phyloP scores from a whole-genome alignment of 2,329 filamentous ascomycete species.

The Xylariaceae sp. region DNA sequence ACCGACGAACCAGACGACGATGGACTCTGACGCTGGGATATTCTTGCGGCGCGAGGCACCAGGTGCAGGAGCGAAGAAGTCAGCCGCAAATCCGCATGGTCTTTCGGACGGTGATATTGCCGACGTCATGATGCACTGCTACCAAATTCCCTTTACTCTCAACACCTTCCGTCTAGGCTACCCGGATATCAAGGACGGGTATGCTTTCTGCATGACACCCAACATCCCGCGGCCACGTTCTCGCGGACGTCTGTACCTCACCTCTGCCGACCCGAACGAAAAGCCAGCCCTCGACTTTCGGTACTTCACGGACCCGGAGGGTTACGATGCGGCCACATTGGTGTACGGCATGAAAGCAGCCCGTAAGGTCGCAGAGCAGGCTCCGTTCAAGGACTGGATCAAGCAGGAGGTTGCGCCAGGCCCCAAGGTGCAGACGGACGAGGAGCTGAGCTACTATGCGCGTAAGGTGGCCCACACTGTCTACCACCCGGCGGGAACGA shows the following conservation, averaged over 20 bases:
- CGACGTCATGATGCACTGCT: constrained; percentile 96
- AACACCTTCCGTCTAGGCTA: constrained; percentile 81
- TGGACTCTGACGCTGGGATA: constrained; percentile 86
- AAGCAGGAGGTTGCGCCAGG: constrained; percentile 79
- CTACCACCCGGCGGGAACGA: constrained; percentile 85
- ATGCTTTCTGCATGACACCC: constrained; percentile 90
- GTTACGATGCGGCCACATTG: constrained; percentile 78
- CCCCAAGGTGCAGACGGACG: constrained; percentile 68
- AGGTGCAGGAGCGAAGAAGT: constrained; percentile 58
- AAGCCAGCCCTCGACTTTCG: constrained; percentile 85
- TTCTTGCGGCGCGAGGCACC: constrained; percentile 76
- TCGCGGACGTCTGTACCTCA: constrained; percentile 72
- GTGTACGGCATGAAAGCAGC: constrained; percentile 73
- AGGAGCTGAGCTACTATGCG: constrained; percentile 77
- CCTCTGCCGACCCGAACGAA: constrained; percentile 67
- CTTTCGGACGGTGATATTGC: constrained; percentile 67
- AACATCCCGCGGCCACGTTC: constrained; percentile 83
- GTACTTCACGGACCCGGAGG: constrained; percentile 83
- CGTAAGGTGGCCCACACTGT: constrained; percentile 80
- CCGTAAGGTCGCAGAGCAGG: constrained; percentile 70
- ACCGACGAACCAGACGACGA: constrained; percentile 76
- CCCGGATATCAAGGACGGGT: constrained; percentile 57
- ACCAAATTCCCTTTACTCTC: constrained; percentile 87
- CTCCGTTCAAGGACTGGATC: constrained; percentile 78
- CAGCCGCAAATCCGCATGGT: constrained; percentile 44